Conservation (phyloP, 331 rosid genomes). For the Pyracantha coccinea region DNA sequence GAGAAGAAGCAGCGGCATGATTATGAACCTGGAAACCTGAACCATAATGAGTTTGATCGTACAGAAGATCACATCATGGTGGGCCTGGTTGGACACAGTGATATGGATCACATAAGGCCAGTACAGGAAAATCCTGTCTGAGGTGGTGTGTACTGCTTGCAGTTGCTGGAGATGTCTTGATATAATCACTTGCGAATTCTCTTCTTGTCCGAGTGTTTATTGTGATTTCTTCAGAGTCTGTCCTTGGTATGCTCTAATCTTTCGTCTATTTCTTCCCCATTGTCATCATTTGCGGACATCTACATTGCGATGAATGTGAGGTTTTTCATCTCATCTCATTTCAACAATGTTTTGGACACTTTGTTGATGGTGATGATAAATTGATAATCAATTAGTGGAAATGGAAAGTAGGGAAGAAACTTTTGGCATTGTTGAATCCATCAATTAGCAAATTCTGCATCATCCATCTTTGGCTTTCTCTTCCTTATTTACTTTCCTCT, state of each 20-base stretch:
- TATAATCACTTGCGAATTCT: background rate
- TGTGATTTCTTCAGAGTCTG: background rate
- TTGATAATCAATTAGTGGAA: background rate
- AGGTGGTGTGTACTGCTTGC: slow-evolving; percentile 9
- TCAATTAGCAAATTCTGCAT: slow-evolving; percentile 1
- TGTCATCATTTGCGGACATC: background rate
- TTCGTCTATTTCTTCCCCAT: background rate
- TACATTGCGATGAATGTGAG: background rate
- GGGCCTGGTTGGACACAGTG: slow-evolving; percentile 29
- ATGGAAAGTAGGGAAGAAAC: slow-evolving; percentile 10
- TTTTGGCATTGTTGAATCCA: background rate
- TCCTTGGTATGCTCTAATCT: background rate
- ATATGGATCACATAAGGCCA: slow-evolving; percentile 57
- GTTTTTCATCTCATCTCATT: background rate
- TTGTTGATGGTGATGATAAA: too few relatives aligned
- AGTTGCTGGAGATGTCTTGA: slow-evolving; percentile 1
- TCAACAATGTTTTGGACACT: background rate
- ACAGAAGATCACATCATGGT: background rate
- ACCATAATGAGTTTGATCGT: slow-evolving; percentile 27
- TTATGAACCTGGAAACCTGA: slow-evolving; percentile 36
- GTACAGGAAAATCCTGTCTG: slow-evolving; percentile 52
- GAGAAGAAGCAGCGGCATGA: slow-evolving; percentile 65
- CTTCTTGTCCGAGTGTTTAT: background rate
- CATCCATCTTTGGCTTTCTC: background rate
- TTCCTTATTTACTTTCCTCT: background rate